Evolutionary conservation across 495 filamentous ascomycete species (phyloP).

Genomic region (Aspergillus sclerotiicarbonarius): DNA sequence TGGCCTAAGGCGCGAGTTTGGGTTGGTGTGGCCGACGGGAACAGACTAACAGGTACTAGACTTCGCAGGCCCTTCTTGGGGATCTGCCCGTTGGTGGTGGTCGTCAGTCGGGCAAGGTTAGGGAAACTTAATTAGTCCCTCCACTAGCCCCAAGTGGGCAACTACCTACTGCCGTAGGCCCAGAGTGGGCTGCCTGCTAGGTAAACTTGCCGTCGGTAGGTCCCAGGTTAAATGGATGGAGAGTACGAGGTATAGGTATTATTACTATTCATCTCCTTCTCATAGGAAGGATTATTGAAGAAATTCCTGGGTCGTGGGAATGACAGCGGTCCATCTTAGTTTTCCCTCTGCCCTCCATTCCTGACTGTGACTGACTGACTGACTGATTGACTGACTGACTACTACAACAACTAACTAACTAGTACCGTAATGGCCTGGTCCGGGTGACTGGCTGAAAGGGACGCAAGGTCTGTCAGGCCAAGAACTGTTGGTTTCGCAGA

Average conservation of each 20-base stretch:
- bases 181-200: background rate
- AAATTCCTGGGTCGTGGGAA: no score
- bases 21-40: background rate
- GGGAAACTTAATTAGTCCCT: background rate
- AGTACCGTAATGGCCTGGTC: background rate
- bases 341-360: background rate
- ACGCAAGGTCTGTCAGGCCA: conserved; percentile 7
- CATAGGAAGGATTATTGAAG: background rate
- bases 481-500: conserved; percentile 6
- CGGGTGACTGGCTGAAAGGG: conserved; percentile 2
- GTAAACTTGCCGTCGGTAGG: background rate
- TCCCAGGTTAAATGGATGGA: no score
- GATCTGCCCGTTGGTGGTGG: conserved; percentile 8
- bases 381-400: background rate
- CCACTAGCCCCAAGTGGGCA: background rate
- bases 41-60: conserved; percentile 3
- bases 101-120: conserved; percentile 1
- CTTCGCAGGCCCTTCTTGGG: conserved; percentile 5
- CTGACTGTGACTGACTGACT: background rate
- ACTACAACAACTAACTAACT: background rate
- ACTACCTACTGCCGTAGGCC: background rate
- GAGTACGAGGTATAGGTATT: no score
- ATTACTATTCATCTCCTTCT: background rate
- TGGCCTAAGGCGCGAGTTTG: background rate
- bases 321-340: background rate